Evolutionary conservation across 73 alveolate species (phyloP), one percentile per base, ranked within the genome.

Genomic region (Paramecium pentaurelia): DNA sequence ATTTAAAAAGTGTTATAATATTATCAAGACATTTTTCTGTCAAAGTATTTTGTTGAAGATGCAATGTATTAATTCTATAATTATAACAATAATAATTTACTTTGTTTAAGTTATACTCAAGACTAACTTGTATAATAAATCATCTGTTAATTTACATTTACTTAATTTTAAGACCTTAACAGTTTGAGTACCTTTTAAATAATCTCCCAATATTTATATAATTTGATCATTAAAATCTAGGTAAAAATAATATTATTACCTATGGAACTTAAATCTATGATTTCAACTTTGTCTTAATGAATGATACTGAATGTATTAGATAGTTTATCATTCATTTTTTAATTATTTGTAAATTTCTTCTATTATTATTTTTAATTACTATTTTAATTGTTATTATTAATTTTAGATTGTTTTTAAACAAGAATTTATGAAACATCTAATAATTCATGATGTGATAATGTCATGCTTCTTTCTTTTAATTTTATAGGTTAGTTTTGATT

Each of bases 301-400:
- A 75, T 75, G 20, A 64, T 64, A 14, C 47, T 75, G 3, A 75
- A 20, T 4, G 60, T 18, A 40, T 75, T 30, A 0, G 88, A 75
- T 36, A 75, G 36, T 40, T 75, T 75, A 32, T 75, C 88, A 36
- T 75, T 75, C 88, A 75, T 75, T 40, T 75, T 75, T 37, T 37
- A 18, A 75, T 75, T 40, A 18, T 75, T 75, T 75, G 88, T 75
- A 12, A 68, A 68, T 68, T 68, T 68, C 9, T 54, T 54, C 10
- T 32, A 64, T 64, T 64, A 64, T 64, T 64, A 12, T 64, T 64
- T 32, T 10, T 16, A 54, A 25, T 54, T 54, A 14, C 70, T 54
- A 54, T 54, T 54, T n/a, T 4, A 54, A 54, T 16, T 54, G 32
- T 18, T 54, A 54, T 54, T 54, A 8, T 18, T 54, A n/a, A 18